Percentiles rank a stretch among this genome's conserved stretches.
Evolutionary conservation across 805 yeast species (phyloP).

Genomic region (Nakazawaea populi): DNA sequence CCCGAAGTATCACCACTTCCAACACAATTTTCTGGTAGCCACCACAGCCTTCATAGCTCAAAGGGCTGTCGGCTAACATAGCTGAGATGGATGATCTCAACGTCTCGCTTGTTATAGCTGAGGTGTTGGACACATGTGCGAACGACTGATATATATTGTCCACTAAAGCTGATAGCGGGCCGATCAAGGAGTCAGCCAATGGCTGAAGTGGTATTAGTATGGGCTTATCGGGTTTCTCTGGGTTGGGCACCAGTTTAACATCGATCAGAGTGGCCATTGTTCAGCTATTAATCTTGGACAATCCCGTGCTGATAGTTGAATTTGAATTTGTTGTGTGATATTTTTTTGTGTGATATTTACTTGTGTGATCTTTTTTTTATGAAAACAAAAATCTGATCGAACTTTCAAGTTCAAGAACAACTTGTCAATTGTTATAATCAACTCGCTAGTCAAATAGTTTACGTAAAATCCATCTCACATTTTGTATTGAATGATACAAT

Average conservation of each 20-base stretch:
- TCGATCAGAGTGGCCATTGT: background rate
- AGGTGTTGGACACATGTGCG: background rate
- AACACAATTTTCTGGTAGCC: conserved; percentile 7
- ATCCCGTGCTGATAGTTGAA: no score
- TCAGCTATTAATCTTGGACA: no score
- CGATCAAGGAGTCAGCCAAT: background rate
- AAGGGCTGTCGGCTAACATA: background rate
- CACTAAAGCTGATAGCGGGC: background rate
- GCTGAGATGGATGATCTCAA: background rate
- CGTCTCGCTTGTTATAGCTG: background rate
- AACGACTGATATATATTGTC: background rate
- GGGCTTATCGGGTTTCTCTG: background rate
- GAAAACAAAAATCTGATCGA: no score
- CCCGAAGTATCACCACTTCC: conserved; percentile 6
- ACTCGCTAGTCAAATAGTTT: no score
- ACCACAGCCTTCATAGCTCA: background rate
- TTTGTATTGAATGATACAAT: background rate
- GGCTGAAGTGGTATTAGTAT: background rate
- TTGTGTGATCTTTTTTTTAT: no score
- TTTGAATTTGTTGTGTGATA: no score
- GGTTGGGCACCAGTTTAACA: background rate
- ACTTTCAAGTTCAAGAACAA: no score
- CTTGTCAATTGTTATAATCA: no score
- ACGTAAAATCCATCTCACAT: no score
- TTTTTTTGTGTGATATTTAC: no score